Base-by-base conservation (phyloP, 2,329 filamentous ascomycete species). In the Cladorrhinum sp. region DNA sequence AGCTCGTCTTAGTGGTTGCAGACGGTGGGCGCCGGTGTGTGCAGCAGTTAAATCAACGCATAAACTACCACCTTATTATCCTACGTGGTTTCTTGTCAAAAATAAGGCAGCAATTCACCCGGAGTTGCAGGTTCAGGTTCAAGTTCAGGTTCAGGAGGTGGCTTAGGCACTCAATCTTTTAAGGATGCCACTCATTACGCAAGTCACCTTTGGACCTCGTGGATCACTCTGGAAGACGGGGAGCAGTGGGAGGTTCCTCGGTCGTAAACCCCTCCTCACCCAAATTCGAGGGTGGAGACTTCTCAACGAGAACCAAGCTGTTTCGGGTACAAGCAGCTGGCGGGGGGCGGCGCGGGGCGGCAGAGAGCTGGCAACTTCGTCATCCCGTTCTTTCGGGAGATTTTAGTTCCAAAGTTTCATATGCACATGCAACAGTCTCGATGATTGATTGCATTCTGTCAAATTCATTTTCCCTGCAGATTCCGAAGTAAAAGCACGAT, bases 41-140 rank as follows among this genome's bases (percentile, higher is more conserved):
- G 70, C 69, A 69, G 69, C 71, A 71, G 72, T 75, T 59, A 62
- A 56, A 57, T 28, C 26, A 81, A 78, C 76, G 78, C 76, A 77
- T 77, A 71, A 76, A 73, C 63, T 30, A 55, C 52, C 42, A 50
- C 42, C 52, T 42, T 51, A 33, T 58, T 30, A 39, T 33, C 50
- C 59, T 58, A 60, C 57, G 58, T 63, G n/a, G 56, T 64, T 21
- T 54, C 56, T 46, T 46, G 42, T 42, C 7, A 28, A 28, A 28
- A 28, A 28, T 59, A 60, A 65, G 62, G 58, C 64, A 61, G 59
- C 59, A 62, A 62, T 62, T 60, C 64, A 64, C n/a, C 62, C 60
- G 58, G 60, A 60, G 55, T 21, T 49, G 49, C 57, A 58, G 57
- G 20, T 24, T 36, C 33, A 30, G 26, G 26, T 28, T 28, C 4